Conservation (phyloP, 108 stramenopile species). For the Pseudonitzschia multiseries region DNA sequence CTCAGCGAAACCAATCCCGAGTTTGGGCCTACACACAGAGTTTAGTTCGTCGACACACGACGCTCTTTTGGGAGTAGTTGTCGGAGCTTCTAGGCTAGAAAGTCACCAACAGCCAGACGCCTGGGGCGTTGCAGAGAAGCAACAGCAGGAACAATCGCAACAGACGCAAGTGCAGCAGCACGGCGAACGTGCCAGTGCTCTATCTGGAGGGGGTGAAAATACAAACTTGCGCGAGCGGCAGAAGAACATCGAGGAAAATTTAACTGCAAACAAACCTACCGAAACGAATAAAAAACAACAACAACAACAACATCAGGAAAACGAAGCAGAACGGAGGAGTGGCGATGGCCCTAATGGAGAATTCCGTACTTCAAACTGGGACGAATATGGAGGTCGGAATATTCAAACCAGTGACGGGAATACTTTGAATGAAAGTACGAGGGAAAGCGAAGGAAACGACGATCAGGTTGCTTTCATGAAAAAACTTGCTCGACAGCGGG, state of each 20-base stretch:
- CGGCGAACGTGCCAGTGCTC: background rate
- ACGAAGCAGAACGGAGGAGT: conserved; percentile 6
- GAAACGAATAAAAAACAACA: background rate
- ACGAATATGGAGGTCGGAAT: conserved; percentile 52
- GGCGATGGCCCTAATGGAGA: conserved; percentile 4
- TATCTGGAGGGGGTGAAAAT: background rate
- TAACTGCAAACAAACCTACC: background rate
- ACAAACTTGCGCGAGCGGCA: conserved; percentile 2
- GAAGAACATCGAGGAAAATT: conserved; percentile 2
- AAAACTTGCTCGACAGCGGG: conserved; percentile 61
- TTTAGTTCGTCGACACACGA: conserved; percentile 48
- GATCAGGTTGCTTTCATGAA: conserved; percentile 50
- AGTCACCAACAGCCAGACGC: conserved; percentile 44
- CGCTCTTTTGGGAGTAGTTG: conserved; percentile 43
- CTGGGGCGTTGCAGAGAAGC: conserved; percentile 50
- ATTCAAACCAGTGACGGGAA: conserved; percentile 11
- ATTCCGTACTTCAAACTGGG: conserved; percentile 37
- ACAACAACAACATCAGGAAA: background rate
- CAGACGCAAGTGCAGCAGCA: background rate
- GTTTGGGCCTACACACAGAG: conserved; percentile 36
- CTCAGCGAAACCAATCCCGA: conserved; percentile 26
- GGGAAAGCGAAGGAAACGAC: conserved; percentile 12
- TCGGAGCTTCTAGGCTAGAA: conserved; percentile 40
- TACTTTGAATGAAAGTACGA: conserved; percentile 4
- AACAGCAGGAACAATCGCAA: conserved; percentile 6